Conservation (phyloP, 371 early-diverging fungal species). For the Choanephora cucurbitarum region DNA sequence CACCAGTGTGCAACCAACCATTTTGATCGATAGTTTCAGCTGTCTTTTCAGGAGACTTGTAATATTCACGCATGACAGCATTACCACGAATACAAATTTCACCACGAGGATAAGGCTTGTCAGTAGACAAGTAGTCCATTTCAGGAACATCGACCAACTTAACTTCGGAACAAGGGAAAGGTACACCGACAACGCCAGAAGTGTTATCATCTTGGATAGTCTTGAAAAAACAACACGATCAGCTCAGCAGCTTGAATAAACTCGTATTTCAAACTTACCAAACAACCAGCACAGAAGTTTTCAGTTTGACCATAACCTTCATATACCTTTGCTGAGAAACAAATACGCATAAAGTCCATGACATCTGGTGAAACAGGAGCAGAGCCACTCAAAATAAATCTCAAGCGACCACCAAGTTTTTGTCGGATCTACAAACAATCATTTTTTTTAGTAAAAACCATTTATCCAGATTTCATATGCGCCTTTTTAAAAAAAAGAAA, state of each 20-base stretch:
- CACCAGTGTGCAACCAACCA: conserved; percentile 96
- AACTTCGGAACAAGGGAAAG: conserved; percentile 74
- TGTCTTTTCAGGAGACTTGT: conserved; percentile 85
- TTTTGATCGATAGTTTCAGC: conserved; percentile 72
- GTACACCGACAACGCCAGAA: conserved; percentile 88
- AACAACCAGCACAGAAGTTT: conserved; percentile 70
- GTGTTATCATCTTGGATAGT: conserved; percentile 60
- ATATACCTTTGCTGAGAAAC: conserved; percentile 79
- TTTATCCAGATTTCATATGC: not conserved
- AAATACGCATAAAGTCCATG: conserved; percentile 84
- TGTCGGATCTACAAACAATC: conserved; percentile 62
- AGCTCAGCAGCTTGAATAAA: too few species aligned
- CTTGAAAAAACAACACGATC: too few species aligned
- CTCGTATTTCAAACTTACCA: too few species aligned
- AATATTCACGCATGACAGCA: conserved; percentile 85
- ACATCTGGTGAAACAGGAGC: conserved; percentile 91
- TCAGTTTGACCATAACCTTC: conserved; percentile 99
- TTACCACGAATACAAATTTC: conserved; percentile 92
- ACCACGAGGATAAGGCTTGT: conserved; percentile 89
- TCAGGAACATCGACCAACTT: conserved; percentile 90
- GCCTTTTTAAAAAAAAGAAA: conserved; percentile 35
- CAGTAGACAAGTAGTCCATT: conserved; percentile 85
- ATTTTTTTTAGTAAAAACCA: not conserved
- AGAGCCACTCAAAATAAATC: conserved; percentile 75
- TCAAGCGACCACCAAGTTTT: conserved; percentile 90